Evolutionary conservation across 345 rosid species (phyloP).

Genomic region (Gossypium stocksii): DNA sequence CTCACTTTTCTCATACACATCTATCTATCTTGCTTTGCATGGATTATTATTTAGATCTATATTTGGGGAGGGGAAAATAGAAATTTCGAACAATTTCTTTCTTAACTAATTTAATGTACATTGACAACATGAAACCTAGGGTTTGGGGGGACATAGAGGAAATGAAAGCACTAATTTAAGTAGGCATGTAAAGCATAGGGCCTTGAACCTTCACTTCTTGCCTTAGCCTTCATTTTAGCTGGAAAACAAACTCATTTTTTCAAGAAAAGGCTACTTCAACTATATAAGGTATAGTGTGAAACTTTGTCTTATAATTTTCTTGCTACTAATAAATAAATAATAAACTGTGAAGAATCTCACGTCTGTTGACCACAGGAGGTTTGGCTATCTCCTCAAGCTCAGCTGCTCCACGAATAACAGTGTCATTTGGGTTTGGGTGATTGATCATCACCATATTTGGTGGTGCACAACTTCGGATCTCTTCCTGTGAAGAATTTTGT

Average conservation of each 20-base stretch:
- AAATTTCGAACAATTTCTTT: background rate
- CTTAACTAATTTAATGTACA: background rate
- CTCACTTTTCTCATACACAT: constrained; percentile 21
- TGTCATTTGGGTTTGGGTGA: constrained; percentile 54
- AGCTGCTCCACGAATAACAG: constrained; percentile 42
- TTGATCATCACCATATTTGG: constrained; percentile 57
- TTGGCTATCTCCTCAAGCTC: constrained; percentile 52
- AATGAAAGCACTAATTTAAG: background rate
- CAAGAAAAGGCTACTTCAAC: background rate
- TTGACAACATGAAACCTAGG: constrained; percentile 15
- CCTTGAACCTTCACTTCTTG: background rate
- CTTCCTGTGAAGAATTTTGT: constrained; percentile 49
- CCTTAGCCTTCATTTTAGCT: background rate
- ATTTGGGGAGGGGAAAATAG: constrained; percentile 44
- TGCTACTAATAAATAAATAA: background rate
- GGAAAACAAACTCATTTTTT: background rate
- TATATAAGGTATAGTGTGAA: background rate
- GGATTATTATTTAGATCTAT: constrained; percentile 25
- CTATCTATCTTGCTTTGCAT: background rate
- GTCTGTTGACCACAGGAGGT: constrained; percentile 73
- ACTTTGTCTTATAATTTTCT: background rate
- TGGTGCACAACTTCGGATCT: constrained; percentile 62
- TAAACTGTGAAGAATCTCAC: constrained; percentile 38
- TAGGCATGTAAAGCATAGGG: constrained; percentile 2
- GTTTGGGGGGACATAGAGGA: background rate